Conservation (phyloP, 805 yeast species). For the Barnettozyma sp. region DNA sequence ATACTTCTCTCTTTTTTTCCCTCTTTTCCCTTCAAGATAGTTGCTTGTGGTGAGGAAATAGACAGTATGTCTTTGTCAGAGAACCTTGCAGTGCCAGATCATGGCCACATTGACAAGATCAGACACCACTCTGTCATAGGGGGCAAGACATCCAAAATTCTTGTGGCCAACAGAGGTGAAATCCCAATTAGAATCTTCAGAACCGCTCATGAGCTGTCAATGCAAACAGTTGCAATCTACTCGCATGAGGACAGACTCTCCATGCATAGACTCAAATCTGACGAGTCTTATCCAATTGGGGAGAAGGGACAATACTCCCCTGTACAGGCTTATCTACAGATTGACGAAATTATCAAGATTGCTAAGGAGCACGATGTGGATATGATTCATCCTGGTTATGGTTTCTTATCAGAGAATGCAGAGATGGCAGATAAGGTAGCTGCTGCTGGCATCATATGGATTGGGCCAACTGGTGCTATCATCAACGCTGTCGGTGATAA, state of each 20-base stretch:
- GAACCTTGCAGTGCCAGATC: constrained; percentile 17
- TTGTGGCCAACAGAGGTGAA: constrained; percentile 83
- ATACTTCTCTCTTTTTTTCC: neutral
- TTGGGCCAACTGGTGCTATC: constrained; percentile 84
- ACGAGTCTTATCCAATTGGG: constrained; percentile 90
- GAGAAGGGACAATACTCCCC: constrained; percentile 85
- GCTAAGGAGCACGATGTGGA: constrained; percentile 73
- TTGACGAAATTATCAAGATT: constrained; percentile 86
- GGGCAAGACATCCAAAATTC: constrained; percentile 42
- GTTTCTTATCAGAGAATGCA: constrained; percentile 84
- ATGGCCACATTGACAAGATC: constrained; percentile 26
- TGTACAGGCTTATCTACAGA: constrained; percentile 91
- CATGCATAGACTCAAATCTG: constrained; percentile 92
- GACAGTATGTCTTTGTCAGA: constrained; percentile 12
- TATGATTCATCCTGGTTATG: constrained; percentile 93
- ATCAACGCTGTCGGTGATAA: constrained; percentile 96
- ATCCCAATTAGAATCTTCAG: constrained; percentile 86
- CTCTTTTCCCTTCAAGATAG: neutral
- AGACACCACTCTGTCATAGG: constrained; percentile 38
- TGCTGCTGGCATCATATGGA: constrained; percentile 89
- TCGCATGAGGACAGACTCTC: constrained; percentile 93
- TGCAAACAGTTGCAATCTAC: constrained; percentile 95
- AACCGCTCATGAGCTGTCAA: constrained; percentile 94
- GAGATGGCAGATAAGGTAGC: constrained; percentile 91
- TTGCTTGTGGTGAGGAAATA: no score